Evolutionary conservation across 305 asterid genomes (phyloP), one percentile per base, ranked within the genome.

Genomic region (Fraxinus floribunda): DNA sequence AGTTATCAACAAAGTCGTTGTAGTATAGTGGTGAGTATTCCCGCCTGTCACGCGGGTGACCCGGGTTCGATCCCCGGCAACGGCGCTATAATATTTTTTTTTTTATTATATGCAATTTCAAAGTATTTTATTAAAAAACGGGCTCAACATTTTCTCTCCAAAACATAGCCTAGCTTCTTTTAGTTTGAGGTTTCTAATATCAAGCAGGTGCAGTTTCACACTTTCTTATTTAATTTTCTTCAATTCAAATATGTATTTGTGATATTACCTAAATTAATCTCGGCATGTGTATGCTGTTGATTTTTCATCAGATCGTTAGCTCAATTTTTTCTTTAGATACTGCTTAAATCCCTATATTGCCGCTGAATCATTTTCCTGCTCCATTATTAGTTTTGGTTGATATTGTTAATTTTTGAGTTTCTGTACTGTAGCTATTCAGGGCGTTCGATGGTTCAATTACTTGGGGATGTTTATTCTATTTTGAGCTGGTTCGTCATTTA

Each of bases 1-100:
- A 5, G 41, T 36, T 6, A 0, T 36, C 9, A 36, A 0, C 9
- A 0, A 35, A 5, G 8, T 35, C 38, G 38, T 34, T 34, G 36
- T 34, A 34, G 36, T 34, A 34, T 34, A 32, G 34, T 87, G 90
- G 92, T 89, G 1, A 89, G 87, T 87, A 87, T 89, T 76, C 84
- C 86, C 89, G 84, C 88, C 88, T 89, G 88, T 87, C 90, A 87
- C 89, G 88, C 88, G 87, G 87, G 88, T 90, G 88, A 89, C 90
- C 89, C 88, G 87, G 88, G 91, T 88, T 88, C 88, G 85, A 88
- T 88, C 88, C 89, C 89, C 89, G 89, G 88, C 89, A 88, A 60
- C 91, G 86, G 89, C 89, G 36, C 34, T 3, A 32, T 32, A 32
- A 32, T 32, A 32, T 32, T 1, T 32, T 0, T 32, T 3, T 32